A percentile compares a stretch with the other conserved stretches of the same genome.
These are phyloP conservation scores for Agrocybe chaxingu DNA, from an alignment of 768 basidiomycete genomes.

Conservation along the genomic window DNA sequence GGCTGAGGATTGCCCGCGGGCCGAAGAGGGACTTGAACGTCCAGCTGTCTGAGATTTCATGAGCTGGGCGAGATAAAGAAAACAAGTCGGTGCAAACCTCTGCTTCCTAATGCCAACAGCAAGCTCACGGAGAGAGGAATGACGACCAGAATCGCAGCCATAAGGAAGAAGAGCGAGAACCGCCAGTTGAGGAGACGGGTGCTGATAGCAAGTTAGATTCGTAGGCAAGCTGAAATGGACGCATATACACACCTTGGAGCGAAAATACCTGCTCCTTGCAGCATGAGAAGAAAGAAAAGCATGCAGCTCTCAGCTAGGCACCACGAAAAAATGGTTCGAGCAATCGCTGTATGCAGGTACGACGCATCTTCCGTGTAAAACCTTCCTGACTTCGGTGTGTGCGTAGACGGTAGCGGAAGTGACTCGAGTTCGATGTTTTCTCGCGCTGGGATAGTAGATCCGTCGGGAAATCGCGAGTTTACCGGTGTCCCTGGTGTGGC, in stretches of 20 bases:
- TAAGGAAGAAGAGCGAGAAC: conserved; percentile 58
- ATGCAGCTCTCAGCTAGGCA: conserved; percentile 76
- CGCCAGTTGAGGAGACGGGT: conserved; percentile 66
- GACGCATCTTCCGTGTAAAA: conserved; percentile 14
- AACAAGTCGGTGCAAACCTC: conserved; percentile 16
- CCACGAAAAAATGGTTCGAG: conserved; percentile 60
- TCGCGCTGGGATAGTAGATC: conserved; percentile 3
- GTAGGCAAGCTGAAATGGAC: background rate
- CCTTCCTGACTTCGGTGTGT: conserved; percentile 20
- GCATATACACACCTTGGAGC: conserved; percentile 44
- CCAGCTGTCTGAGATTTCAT: conserved; percentile 3
- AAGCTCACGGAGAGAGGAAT: conserved; percentile 65
- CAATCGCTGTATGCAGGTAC: conserved; percentile 49
- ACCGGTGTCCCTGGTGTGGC: conserved; percentile 16
- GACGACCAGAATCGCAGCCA: conserved; percentile 59
- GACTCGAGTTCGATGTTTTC: conserved; percentile 33
- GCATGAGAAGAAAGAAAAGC: conserved; percentile 68
- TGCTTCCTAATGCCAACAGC: conserved; percentile 42
- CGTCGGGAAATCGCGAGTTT: conserved; percentile 1
- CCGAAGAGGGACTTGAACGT: conserved; percentile 21
- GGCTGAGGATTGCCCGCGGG: conserved; percentile 36
- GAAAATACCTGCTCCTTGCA: conserved; percentile 61
- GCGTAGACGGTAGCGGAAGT: conserved; percentile 35
- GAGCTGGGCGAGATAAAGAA: background rate
- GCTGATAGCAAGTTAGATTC: conserved; percentile 30